Base-by-base conservation (phyloP, 345 rosid species). In the Melaleuca quinquenervia region DNA sequence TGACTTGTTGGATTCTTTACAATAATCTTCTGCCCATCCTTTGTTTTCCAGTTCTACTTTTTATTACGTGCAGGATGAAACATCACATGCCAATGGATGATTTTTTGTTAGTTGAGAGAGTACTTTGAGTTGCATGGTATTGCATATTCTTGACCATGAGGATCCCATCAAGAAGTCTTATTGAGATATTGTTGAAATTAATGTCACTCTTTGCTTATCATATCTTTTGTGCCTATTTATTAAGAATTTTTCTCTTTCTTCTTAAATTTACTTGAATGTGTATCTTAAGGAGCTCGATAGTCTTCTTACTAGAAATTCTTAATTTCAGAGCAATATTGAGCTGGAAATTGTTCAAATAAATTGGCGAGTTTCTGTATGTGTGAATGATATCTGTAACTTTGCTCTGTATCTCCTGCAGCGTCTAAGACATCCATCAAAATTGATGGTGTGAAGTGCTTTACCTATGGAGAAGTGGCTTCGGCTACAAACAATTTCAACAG, bases 371-470 rank as follows among this genome's bases (percentile, higher is more conserved):
- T 32, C 48, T 18, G 48, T 32, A 70, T 70, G 78, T 50, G 15
- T 50, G 54, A 82, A 36, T 32, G 56, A 50, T 52, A 50, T 82
- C 56, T 82, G 53, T 82, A 52, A 82, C 20, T 24, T 52, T 45
- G 53, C 52, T 48, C 36, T 82, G 52, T 50, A 27, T 82, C 54
- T 32, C 45, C 22, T 86, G 87, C 91, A 96, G 97, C 89, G 55
- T 93, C 95, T 32, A 93, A 87, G 88, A 90, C 91, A 86, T 91
- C 94, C 83, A 55, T 93, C n/a, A 94, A 89, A 88, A 94, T 96
- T 64, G 99, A 93, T 55, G 98, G 99, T 22, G 98, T 95, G 83
- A 95, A 92, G 91, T 92, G 90, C 90, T 94, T 96, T 87, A 89
- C 94, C 70, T 94, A 91, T 62, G 93, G 89, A 50, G 99, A 96